Evolutionary conservation across 1,284 basidiomycete genomes (phyloP).

Genomic region (Tylopilus sp.): DNA sequence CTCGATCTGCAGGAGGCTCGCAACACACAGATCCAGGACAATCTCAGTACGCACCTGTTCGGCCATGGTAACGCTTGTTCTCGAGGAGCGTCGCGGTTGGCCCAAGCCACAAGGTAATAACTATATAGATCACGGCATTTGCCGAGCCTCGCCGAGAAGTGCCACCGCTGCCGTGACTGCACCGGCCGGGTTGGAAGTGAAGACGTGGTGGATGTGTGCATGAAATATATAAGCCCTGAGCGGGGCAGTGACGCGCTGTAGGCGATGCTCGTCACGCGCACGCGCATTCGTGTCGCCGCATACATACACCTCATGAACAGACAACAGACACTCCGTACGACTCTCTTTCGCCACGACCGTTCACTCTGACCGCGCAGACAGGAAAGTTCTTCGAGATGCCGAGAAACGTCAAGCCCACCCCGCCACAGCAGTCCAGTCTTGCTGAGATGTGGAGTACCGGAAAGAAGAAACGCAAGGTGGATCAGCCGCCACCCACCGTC

Average conservation of each 20-base stretch:
- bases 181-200: too few species aligned
- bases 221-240: too few species aligned
- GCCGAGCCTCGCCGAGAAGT: conserved; percentile 27
- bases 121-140: conserved; percentile 52
- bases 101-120: conserved; percentile 44
- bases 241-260: conserved; percentile 8
- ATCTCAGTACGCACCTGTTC: conserved; percentile 29
- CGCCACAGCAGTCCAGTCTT: conserved; percentile 69
- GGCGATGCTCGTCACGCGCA: conserved; percentile 24
- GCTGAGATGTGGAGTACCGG: conserved; percentile 69
- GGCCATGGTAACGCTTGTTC: conserved; percentile 26
- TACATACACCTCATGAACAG: conserved; percentile 50
- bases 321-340: conserved; percentile 70
- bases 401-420: conserved; percentile 54
- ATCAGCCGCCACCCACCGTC: conserved; percentile 20
- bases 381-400: conserved; percentile 76
- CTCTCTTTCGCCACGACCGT: not conserved
- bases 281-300: conserved; percentile 10
- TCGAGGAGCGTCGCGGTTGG: conserved; percentile 29
- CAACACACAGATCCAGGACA: not conserved
- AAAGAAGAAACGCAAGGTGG: conserved; percentile 37
- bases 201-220: too few species aligned
- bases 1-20: conserved; percentile 62
- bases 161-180: not conserved
- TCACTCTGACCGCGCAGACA: conserved; percentile 25